A percentile compares a stretch with the other conserved stretches of the same genome.
These are phyloP conservation scores for Aspergillus pseudonomiae DNA, from an alignment of 2,329 filamentous ascomycete species.

Conservation along the genomic window DNA sequence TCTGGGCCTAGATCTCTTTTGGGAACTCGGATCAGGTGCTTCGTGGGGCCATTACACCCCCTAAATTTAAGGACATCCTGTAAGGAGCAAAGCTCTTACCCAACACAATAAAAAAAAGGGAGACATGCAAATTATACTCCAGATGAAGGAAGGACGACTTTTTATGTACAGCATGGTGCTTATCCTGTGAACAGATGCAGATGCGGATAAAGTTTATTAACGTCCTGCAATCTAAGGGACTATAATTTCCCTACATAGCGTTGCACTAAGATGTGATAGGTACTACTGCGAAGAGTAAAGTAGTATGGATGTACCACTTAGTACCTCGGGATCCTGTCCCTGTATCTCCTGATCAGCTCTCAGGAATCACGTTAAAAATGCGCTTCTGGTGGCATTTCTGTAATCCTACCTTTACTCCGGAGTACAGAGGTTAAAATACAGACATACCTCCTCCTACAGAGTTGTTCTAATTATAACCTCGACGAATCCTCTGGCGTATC, in stretches of 20 bases:
- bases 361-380: not conserved
- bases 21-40: conserved; percentile 7
- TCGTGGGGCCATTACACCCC: not conserved
- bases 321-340: not conserved
- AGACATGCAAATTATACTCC: not conserved
- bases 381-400: not conserved
- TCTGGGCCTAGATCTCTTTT: not conserved
- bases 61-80: not conserved
- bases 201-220: not conserved
- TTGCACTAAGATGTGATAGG: not conserved
- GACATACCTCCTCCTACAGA: not conserved
- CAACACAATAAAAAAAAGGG: not conserved
- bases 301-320: not conserved
- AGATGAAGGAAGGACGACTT: not conserved
- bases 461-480: conserved; percentile 22
- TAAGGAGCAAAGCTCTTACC: not conserved
- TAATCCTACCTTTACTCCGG: not conserved
- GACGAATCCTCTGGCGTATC: conserved; percentile 17
- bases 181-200: not conserved
- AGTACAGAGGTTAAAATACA: not conserved
- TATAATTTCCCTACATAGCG: not conserved
- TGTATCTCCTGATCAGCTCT: conserved; percentile 4
- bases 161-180: no score
- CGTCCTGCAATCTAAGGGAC: not conserved
- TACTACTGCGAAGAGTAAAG: not conserved